A percentile compares a stretch with the other conserved stretches of the same genome.
Evolutionary conservation across 495 filamentous ascomycete species (phyloP).

Genomic region (Aspergillus bridgeri): DNA sequence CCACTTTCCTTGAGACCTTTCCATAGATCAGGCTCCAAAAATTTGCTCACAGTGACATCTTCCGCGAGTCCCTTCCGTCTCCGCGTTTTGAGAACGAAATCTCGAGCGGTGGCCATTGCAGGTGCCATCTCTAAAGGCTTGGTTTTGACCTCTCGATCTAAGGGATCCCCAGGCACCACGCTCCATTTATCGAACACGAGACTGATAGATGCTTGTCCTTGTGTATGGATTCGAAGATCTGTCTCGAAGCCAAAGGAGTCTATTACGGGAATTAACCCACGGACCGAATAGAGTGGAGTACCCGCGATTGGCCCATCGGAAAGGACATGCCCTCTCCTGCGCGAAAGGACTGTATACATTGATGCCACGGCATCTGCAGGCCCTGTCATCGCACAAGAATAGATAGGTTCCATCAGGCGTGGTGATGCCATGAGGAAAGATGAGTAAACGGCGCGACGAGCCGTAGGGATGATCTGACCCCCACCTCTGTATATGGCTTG

Average conservation of each 20-base stretch:
- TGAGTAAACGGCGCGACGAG: conserved; percentile 85
- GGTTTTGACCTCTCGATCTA: conserved; percentile 80
- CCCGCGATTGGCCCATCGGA: conserved; percentile 91
- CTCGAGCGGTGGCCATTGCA: conserved; percentile 82
- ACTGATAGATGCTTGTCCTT: conserved; percentile 83
- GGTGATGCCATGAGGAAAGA: conserved; percentile 97
- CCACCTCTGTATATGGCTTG: conserved; percentile 93
- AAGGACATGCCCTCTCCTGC: conserved; percentile 87
- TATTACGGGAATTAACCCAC: conserved; percentile 89
- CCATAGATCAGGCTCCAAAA: conserved; percentile 91
- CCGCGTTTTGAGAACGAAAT: conserved; percentile 95
- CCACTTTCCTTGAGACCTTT: conserved; percentile 84
- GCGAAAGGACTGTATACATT: conserved; percentile 87
- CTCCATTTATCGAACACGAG: conserved; percentile 96
- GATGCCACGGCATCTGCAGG: conserved; percentile 85
- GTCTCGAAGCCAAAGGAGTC: conserved; percentile 98
- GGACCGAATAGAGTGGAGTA: conserved; percentile 90
- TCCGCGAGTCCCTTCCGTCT: conserved; percentile 90
- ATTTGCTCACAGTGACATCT: conserved; percentile 92
- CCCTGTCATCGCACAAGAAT: conserved; percentile 86
- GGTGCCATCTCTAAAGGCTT: conserved; percentile 82
- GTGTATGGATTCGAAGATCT: conserved; percentile 91
- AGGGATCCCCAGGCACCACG: conserved; percentile 90
- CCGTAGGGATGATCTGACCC: conserved; percentile 94
- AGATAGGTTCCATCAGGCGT: conserved; percentile 93